A percentile compares a stretch with the other conserved stretches of the same genome.
These are phyloP conservation scores for Pouteria campechiana DNA, from an alignment of 179 eudicot genomes.

Conservation along the genomic window DNA sequence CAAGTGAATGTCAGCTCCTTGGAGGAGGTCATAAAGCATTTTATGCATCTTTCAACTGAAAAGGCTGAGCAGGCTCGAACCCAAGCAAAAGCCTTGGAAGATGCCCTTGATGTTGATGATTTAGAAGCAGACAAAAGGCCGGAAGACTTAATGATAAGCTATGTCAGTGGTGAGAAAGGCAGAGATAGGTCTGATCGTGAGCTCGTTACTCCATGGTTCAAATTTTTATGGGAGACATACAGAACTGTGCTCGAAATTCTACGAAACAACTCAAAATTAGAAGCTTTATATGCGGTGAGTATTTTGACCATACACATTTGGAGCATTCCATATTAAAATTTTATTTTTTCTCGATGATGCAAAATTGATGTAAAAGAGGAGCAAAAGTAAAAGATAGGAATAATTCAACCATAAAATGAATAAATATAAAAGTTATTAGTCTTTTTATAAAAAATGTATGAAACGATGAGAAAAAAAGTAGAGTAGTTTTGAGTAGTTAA, in stretches of 20 bases:
- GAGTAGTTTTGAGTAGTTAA: too few species aligned
- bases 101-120: slow-evolving; percentile 85
- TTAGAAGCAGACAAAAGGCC: slow-evolving; percentile 88
- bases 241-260: slow-evolving; percentile 75
- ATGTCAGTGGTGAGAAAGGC: slow-evolving; percentile 91
- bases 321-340: too few species aligned
- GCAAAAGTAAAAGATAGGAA: too few species aligned
- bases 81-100: slow-evolving; percentile 83
- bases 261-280: slow-evolving; percentile 82
- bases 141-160: slow-evolving; percentile 86
- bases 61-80: slow-evolving; percentile 79
- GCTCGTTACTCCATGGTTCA: slow-evolving; percentile 94
- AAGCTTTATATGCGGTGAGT: slow-evolving; percentile 71
- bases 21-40: slow-evolving; percentile 92
- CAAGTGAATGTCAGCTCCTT: slow-evolving; percentile 80
- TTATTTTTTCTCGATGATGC: too few species aligned
- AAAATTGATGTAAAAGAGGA: too few species aligned
- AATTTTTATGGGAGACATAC: slow-evolving; percentile 73
- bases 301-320: too few species aligned
- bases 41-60: slow-evolving; percentile 84
- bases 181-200: slow-evolving; percentile 92
- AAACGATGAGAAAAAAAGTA: too few species aligned
- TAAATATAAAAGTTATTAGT: too few species aligned
- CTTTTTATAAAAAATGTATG: too few species aligned
- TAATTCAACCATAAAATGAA: too few species aligned